Base-by-base conservation (phyloP, 2,329 filamentous ascomycete species). In the Fusarium cicatricum region DNA sequence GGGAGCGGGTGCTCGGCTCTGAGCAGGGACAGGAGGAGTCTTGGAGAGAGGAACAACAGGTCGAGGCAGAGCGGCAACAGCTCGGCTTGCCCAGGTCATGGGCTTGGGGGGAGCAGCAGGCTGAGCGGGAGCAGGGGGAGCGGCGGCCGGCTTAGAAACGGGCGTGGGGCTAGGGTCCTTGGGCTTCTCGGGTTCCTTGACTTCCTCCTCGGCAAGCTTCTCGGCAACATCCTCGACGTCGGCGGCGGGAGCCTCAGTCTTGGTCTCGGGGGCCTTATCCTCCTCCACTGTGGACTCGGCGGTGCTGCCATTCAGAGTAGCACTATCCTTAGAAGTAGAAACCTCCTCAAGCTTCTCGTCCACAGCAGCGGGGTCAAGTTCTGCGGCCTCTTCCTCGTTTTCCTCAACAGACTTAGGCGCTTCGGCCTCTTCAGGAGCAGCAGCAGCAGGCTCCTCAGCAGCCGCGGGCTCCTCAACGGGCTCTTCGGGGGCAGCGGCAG, bases 281-380 rank as follows among this genome's bases (percentile, higher is more conserved):
- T 74, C 73, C 40, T 76, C 71, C 31, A 73, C 67, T 26, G 74
- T 73, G 49, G 70, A 64, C 55, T 75, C 73, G 29, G 71, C 53
- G 26, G 72, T 66, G 37, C 66, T 66, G 45, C 71, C 70, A 46
- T 76, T 72, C 44, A 66, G 66, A 23, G 72, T 71, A 23, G 68
- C 65, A 47, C 73, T 65, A 15, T 74, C 73, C 63, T 79, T 71
- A 49, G 70, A 70, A 45, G 70, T 67, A 55, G 72, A 71, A 64
- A 79, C 81, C 70, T 92, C 84, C 77, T 94, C 88, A 17, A 92
- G 82, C 82, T 92, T 91, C 79, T 91, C 81, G 72, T 92, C 89
- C 33, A 93, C 84, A 67, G 83, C 80, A 17, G 77, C 74, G 33
- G 78, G 75, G 52, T 86, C 80, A 34, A 81, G 67, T 43, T 60